Evolutionary conservation across 495 filamentous ascomycete species (phyloP), one percentile per base, ranked within the genome.

Genomic region (Neurospora cerealis): DNA sequence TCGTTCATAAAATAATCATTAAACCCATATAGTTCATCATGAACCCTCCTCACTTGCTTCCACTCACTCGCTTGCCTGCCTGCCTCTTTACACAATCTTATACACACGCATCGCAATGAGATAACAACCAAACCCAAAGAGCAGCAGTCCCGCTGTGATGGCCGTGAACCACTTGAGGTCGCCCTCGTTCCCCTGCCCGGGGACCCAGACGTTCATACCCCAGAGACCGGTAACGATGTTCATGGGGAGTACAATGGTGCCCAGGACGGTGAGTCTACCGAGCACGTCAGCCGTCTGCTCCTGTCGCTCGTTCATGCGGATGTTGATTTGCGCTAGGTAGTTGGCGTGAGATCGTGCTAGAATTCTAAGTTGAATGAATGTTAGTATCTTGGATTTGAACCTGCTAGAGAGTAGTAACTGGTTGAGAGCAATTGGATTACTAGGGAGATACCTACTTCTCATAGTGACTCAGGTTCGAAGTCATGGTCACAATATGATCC

Each of bases 401-500:
- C n/a, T 21, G 19, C 19, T 13, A 19, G 41, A 44, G 2, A n/a
- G 17, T 41, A 46, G 6, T n/a, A 1, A 46, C 42, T 10, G 19
- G 46, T 6, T 21, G 21, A 54, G n/a, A 5, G 9, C 40, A 13
- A 39, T 48, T 21, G 36, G 54, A 34, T 69, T 73, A 46, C 41
- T 37, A 69, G 62, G 21, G 10, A 54, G 21, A 13, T 24, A 87
- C 91, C 74, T 84, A 96, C 94, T 93, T 96, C 83, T 99, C 96
- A 75, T 98, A 98, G 80, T 99, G 95, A 74, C 90, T 92, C 77
- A 99, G 84, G 80, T 97, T 98, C 74, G 90, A 90, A 41, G 94
- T 97, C 96, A 98, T 98, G 70, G 95, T 99, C 82, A 99, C 90
- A 77, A 98, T 97, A 80, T 98, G 95, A 84, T 99, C 96, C 82